Conservation (phyloP, 202 grass and related monocot species). For the Bolboschoenoplectus hybrid region DNA sequence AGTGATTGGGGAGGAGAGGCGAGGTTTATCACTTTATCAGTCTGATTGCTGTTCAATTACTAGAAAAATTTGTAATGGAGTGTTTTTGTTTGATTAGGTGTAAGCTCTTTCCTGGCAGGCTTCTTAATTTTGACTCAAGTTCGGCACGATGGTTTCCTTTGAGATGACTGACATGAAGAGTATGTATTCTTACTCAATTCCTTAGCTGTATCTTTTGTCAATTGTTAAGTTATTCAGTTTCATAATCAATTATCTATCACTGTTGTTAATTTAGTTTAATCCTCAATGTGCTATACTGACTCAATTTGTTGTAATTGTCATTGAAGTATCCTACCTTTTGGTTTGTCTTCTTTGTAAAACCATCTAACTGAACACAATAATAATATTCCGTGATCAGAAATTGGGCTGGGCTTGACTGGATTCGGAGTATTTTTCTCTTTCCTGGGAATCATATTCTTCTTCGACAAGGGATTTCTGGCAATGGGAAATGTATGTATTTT, state of each 20-base stretch:
- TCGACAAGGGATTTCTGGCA: constrained; percentile 92
- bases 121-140: constrained; percentile 33
- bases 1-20: background rate
- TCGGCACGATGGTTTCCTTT: constrained; percentile 81
- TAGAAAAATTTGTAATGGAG: background rate
- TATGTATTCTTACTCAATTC: constrained; percentile 40
- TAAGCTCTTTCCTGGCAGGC: constrained; percentile 30
- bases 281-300: constrained; percentile 12
- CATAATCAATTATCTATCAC: background rate
- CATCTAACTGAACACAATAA: constrained; percentile 2
- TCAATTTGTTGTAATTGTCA: background rate
- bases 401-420: constrained; percentile 87
- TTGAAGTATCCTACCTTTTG: constrained; percentile 7
- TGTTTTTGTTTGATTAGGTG: constrained; percentile 39
- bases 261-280: constrained; percentile 4
- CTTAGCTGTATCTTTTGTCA: constrained; percentile 25
- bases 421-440: constrained; percentile 98
- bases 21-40: constrained; percentile 18
- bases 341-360: constrained; percentile 1
- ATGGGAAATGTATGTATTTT: constrained; percentile 85
- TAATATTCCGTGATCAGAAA: constrained; percentile 63
- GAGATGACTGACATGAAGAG: constrained; percentile 99
- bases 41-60: constrained; percentile 5
- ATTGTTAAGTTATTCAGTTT: constrained; percentile 15
- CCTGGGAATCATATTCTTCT: constrained; percentile 93